Evolutionary conservation across 352 stramenopile species (phyloP).

Genomic region (Paralagenidium karlingii): DNA sequence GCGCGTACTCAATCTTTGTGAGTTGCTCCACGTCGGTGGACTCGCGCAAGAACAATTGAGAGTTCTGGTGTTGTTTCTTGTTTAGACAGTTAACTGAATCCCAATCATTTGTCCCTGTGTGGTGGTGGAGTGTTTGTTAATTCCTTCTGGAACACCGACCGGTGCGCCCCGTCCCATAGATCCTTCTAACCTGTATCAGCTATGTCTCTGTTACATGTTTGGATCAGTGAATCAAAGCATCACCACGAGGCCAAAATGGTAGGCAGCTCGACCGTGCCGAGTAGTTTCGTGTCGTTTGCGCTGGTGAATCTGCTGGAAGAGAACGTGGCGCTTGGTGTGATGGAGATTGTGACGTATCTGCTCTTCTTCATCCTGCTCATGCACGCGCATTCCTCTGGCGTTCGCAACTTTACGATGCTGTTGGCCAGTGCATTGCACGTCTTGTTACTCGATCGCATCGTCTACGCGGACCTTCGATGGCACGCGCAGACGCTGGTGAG

Average conservation of each 20-base stretch:
- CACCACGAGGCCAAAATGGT: neutral
- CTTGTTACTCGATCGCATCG: constrained; percentile 42
- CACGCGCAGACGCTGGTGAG: constrained; percentile 49
- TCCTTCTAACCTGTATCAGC: too few relatives aligned
- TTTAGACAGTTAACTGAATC: too few relatives aligned
- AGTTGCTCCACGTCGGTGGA: constrained; percentile 2
- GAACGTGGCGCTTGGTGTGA: constrained; percentile 53
- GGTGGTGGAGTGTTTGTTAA: too few relatives aligned
- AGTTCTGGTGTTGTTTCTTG: too few relatives aligned
- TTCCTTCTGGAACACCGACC: too few relatives aligned
- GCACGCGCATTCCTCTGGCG: constrained; percentile 64
- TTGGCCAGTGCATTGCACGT: constrained; percentile 29
- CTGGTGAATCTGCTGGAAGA: constrained; percentile 63
- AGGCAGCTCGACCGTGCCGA: constrained; percentile 10
- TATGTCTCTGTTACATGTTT: too few relatives aligned
- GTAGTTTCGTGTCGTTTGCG: constrained; percentile 45
- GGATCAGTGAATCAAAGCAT: neutral
- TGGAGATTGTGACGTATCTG: constrained; percentile 48
- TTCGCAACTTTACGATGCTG: constrained; percentile 57
- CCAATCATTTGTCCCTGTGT: too few relatives aligned
- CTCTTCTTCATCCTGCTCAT: constrained; percentile 52
- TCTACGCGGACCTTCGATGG: constrained; percentile 51
- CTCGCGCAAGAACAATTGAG: constrained; percentile 21
- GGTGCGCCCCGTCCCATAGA: too few relatives aligned
- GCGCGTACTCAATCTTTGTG: constrained; percentile 25